Base-by-base conservation (phyloP, 805 yeast species). In the Candida adriatica region DNA sequence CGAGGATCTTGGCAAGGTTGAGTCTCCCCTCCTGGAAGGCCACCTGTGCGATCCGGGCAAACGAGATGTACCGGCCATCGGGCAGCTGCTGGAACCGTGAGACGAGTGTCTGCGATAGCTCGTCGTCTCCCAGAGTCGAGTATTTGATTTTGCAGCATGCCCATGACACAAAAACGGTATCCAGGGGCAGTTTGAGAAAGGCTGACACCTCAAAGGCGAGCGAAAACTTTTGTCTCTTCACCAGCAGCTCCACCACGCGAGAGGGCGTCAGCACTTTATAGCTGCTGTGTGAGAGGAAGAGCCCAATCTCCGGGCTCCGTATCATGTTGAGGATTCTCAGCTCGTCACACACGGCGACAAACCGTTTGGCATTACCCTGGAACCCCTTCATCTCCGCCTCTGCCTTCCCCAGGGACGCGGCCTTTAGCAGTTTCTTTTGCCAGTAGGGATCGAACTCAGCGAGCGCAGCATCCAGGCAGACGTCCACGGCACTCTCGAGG, bases 331-430 rank as follows among this genome's bases (percentile, higher is more conserved):
- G 59, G 2, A 86, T 73, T 41, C 85, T 68, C 15, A 86, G 46
- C 21, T 60, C 61, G 44, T 78, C 68, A 39, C 88, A 66, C 3
- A 75, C 70, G n/a, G 64, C 63, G 3, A 85, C 71, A 45, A 80
- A 85, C 27, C 33, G 34, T 8, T 33, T 64, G 58, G 35, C 72
- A 72, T 4, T 87, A 64, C 48, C 29, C 4, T 17, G 17, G n/a
- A 37, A 25, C 11, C 27, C 32, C 14, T 30, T 22, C 73, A 26
- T 68, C 50, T 24, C 69, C 49, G 43, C 20, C 13, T 47, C 46
- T 0, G 83, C 67, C 45, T 90, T 92, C 1, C 96, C 98, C 58
- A 88, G 84, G 0, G 83, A 64, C 0, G 88, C 95, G 2, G 96
- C 95, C 32, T 75, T 68, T 23, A 92, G 56, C 8, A 90, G 59